These are phyloP conservation scores for Cucumis melo DNA, from an alignment of 306 rosid genomes.

Conservation along the genomic window DNA sequence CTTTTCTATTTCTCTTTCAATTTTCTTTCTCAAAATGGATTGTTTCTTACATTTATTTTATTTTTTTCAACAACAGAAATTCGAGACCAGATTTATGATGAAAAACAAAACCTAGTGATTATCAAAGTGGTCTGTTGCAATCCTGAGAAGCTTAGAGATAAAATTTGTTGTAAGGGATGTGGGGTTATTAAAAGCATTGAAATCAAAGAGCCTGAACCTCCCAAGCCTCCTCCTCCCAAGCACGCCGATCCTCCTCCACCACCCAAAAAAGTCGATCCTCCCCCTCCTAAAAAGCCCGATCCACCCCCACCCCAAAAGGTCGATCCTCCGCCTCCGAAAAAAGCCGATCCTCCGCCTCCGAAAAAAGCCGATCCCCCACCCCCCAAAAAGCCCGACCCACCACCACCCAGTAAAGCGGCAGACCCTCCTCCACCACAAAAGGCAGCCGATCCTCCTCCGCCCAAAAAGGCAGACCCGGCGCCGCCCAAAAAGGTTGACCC, in stretches of 20 bases:
- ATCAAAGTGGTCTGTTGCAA: constrained; percentile 60
- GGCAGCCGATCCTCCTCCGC: background rate
- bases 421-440: background rate
- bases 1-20: constrained; percentile 5
- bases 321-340: background rate
- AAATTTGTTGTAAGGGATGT: constrained; percentile 44
- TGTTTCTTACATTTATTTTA: background rate
- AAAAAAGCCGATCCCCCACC: constrained; percentile 1
- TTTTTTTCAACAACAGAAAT: constrained; percentile 52
- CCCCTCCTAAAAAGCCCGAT: background rate
- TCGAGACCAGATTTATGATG: constrained; percentile 50
- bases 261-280: constrained; percentile 3
- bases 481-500: background rate
- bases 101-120: constrained; percentile 35
- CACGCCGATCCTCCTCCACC: background rate
- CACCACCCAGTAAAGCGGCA: background rate
- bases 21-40: background rate
- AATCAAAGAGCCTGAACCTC: constrained; percentile 29
- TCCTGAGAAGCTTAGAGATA: constrained; percentile 64
- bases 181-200: constrained; percentile 48
- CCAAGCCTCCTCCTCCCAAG: constrained; percentile 16
- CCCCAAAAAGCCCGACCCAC: background rate
- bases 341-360: background rate
- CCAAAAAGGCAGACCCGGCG: background rate
- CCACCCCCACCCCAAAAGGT: background rate